Evolutionary conservation across 768 basidiomycete genomes (phyloP).

Genomic region (Rhizopogon vinicolor): DNA sequence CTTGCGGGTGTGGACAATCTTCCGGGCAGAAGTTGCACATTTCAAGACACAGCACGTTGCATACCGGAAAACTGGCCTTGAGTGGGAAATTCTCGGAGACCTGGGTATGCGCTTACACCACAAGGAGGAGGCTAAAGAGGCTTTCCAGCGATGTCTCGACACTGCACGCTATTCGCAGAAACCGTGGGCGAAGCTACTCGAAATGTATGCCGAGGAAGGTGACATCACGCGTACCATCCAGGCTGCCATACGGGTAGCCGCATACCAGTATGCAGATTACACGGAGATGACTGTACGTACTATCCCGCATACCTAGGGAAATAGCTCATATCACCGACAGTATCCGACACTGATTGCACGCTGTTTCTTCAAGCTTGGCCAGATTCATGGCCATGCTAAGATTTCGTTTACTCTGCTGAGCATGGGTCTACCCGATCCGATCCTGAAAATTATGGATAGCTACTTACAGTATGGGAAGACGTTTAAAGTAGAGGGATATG

Average conservation of each 20-base stretch:
- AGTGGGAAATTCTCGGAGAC: slow-evolving; percentile 99
- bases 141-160: slow-evolving; percentile 92
- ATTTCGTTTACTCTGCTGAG: slow-evolving; percentile 90
- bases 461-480: slow-evolving; percentile 83
- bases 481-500: slow-evolving; percentile 86
- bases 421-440: slow-evolving; percentile 88
- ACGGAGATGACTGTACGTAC: slow-evolving; percentile 78
- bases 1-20: slow-evolving; percentile 97
- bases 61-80: slow-evolving; percentile 92
- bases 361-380: slow-evolving; percentile 89
- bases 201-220: slow-evolving; percentile 95
- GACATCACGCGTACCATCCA: slow-evolving; percentile 90
- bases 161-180: slow-evolving; percentile 81
- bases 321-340: slow-evolving; percentile 31
- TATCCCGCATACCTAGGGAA: neutral
- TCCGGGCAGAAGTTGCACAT: slow-evolving; percentile 96
- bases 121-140: slow-evolving; percentile 98
- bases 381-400: slow-evolving; percentile 90
- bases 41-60: slow-evolving; percentile 99
- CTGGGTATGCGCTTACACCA: slow-evolving; percentile 91
- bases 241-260: slow-evolving; percentile 87
- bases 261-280: slow-evolving; percentile 89
- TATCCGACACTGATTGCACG: slow-evolving; percentile 90
- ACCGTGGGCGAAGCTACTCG: slow-evolving; percentile 91
- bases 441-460: slow-evolving; percentile 90